These are phyloP conservation scores for Cystobasidium onofrii DNA, from an alignment of 768 basidiomycete species.

Conservation along the genomic window DNA sequence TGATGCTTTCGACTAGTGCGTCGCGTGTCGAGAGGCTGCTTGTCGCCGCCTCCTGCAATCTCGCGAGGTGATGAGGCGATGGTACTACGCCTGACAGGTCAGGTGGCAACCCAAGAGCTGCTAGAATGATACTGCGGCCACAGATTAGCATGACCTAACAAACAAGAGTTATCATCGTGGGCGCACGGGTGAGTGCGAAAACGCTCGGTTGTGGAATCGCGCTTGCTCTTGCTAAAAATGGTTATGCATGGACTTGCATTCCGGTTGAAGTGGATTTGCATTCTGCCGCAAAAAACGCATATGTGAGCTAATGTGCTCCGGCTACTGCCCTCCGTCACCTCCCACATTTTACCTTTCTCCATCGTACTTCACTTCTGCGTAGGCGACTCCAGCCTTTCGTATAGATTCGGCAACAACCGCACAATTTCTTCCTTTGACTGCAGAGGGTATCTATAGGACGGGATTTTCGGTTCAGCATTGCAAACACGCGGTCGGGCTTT, in stretches of 20 bases:
- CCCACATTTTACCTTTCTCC: slow-evolving; percentile 58
- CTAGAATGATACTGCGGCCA: slow-evolving; percentile 54
- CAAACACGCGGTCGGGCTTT: background rate
- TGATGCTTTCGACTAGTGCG: slow-evolving; percentile 41
- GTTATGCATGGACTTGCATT: slow-evolving; percentile 51
- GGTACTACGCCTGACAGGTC: slow-evolving; percentile 25
- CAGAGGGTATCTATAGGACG: slow-evolving; percentile 63
- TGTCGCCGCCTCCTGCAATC: background rate
- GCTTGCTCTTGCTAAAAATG: slow-evolving; percentile 79
- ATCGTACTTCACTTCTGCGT: slow-evolving; percentile 90
- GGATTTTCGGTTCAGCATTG: background rate
- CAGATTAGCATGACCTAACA: too few species aligned
- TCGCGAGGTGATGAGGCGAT: background rate
- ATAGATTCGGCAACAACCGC: slow-evolving; percentile 51
- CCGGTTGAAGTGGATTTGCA: slow-evolving; percentile 75
- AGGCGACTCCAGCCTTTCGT: slow-evolving; percentile 51
- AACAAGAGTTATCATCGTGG: too few species aligned
- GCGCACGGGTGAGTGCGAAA: slow-evolving; percentile 54
- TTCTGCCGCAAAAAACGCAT: slow-evolving; percentile 43
- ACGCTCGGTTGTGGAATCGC: slow-evolving; percentile 73
- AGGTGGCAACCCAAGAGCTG: slow-evolving; percentile 53
- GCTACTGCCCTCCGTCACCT: background rate
- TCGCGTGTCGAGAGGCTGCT: too few species aligned
- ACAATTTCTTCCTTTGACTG: slow-evolving; percentile 62
- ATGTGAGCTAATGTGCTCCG: too few species aligned